Evolutionary conservation across 2,329 filamentous ascomycete species (phyloP).

Genomic region (Colletotrichum tofieldiae): DNA sequence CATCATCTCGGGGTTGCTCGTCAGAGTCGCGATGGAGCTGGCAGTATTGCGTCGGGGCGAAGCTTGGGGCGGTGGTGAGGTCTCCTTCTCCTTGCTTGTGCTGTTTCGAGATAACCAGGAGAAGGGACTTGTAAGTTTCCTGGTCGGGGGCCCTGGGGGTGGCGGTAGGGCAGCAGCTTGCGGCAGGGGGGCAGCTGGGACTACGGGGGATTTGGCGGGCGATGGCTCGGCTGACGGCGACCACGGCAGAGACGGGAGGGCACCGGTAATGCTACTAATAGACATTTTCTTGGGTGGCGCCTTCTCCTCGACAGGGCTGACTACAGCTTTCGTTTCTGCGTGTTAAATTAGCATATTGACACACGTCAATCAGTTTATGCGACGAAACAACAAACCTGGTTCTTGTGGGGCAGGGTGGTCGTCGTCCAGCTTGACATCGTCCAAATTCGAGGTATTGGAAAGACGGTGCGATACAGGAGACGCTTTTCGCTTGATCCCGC

Average conservation of each 20-base stretch:
- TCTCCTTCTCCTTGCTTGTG: slow-evolving; percentile 69
- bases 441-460: slow-evolving; percentile 64
- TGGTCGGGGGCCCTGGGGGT: slow-evolving; percentile 59
- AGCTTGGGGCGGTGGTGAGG: slow-evolving; percentile 64
- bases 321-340: slow-evolving; percentile 45
- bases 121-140: slow-evolving; percentile 91
- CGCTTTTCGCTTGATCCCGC: slow-evolving; percentile 52
- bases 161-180: slow-evolving; percentile 50
- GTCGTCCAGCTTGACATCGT: slow-evolving; percentile 79
- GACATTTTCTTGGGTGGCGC: slow-evolving; percentile 71
- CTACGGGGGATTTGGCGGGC: slow-evolving; percentile 62
- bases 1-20: slow-evolving; percentile 87
- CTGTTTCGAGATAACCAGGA: slow-evolving; percentile 84
- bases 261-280: slow-evolving; percentile 80
- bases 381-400: slow-evolving; percentile 50
- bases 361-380: slow-evolving; percentile 43
- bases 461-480: slow-evolving; percentile 60
- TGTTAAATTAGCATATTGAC: slow-evolving; percentile 33
- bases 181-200: slow-evolving; percentile 51
- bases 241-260: slow-evolving; percentile 82
- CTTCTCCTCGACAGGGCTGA: slow-evolving; percentile 54
- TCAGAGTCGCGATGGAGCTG: slow-evolving; percentile 83
- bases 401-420: slow-evolving; percentile 59
- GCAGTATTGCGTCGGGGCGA: slow-evolving; percentile 79
- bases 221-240: slow-evolving; percentile 70